Base-by-base conservation (phyloP, 306 rosid genomes). In the Astragalus membranaceus region DNA sequence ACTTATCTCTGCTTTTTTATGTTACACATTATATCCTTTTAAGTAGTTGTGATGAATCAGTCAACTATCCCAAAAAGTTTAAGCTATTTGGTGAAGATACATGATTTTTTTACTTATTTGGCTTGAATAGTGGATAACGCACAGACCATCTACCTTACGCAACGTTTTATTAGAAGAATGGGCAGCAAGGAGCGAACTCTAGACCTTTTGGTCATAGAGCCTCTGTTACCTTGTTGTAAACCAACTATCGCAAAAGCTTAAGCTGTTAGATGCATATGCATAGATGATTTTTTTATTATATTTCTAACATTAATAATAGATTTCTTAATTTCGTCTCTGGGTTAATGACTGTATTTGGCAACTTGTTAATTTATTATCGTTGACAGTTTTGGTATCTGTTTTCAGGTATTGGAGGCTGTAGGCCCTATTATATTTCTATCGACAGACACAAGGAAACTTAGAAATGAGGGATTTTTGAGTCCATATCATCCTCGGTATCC, bases 401-500 rank as follows among this genome's bases (percentile, higher is more conserved):
- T 56, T 74, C 91, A 94, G 99, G 97, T 94, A 33, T 79, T 94
- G 79, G 99, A 94, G 81, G 97, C 99, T 43, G 97, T 91, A 50
- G 99, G 99, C 62, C 98, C 99, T 78, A 83, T 87, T 76, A 88
- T 94, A 69, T 94, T 94, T 75, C 85, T 94, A 62, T 94, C 99
- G 52, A 91, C 95, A 64, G 99, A 94, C 86, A 94, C 97, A 64
- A 87, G 96, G 75, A 94, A 94, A 82, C 99, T 94, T 61, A 83
- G 99, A 80, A 94, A 94, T 82, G 99, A 94, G 75, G 99, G 99
- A 7, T 94, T 88, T 78, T 81, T 94, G 78, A 94, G 99, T 85
- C 99, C 99, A 61, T 94, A 88, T 75, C 99, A 94, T 83, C 97
- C 99, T 77, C 96, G 99, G 68, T 94, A 85, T 79, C 98, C 99